phyloP scores from a whole-genome alignment of 768 basidiomycete species.

The Boletus tylopilopsis region DNA sequence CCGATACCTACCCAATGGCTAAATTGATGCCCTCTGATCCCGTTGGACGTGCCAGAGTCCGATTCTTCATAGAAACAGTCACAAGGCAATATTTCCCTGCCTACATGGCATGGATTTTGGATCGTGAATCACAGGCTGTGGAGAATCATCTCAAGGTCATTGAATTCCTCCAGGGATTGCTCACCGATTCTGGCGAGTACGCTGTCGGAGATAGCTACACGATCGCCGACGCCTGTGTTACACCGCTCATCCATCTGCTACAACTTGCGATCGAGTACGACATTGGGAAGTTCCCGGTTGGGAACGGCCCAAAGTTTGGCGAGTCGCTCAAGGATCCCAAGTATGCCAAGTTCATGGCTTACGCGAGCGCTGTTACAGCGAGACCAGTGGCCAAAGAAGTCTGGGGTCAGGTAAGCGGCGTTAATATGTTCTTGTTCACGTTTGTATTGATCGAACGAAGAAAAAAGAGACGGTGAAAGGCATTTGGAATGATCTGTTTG shows the following conservation, averaged over 20 bases:
- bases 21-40: constrained; percentile 50
- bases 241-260: constrained; percentile 53
- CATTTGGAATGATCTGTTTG: not conserved
- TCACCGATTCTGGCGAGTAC: constrained; percentile 41
- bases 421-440: not conserved
- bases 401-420: constrained; percentile 44
- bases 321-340: constrained; percentile 40
- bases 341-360: constrained; percentile 46
- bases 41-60: constrained; percentile 49
- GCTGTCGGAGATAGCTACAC: constrained; percentile 43
- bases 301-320: constrained; percentile 42
- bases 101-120: constrained; percentile 32
- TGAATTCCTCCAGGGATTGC: constrained; percentile 45
- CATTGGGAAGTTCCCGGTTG: constrained; percentile 45
- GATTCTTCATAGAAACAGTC: constrained; percentile 57
- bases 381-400: constrained; percentile 52
- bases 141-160: constrained; percentile 35
- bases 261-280: constrained; percentile 44
- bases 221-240: constrained; percentile 56
- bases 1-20: constrained; percentile 48
- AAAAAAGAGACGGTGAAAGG: not conserved
- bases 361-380: constrained; percentile 41
- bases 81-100: constrained; percentile 40
- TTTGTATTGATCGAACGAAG: not conserved
- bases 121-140: constrained; percentile 37